Evolutionary conservation across 371 early-diverging fungal species (phyloP).

Genomic region (Mortierella sp.): DNA sequence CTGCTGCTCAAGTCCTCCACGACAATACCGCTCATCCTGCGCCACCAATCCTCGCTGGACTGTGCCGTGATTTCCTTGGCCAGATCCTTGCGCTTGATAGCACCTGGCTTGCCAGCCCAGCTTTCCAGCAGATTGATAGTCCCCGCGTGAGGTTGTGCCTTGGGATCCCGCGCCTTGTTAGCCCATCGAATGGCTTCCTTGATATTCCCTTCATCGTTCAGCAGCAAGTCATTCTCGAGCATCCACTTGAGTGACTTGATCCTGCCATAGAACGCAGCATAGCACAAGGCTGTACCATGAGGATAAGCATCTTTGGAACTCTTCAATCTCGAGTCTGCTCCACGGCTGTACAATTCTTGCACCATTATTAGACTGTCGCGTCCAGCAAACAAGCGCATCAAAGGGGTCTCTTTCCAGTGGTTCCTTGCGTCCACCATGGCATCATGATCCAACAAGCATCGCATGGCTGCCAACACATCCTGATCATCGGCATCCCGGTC

Average conservation of each 20-base stretch:
- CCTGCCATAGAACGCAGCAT: slow-evolving; percentile 44
- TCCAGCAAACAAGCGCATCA: slow-evolving; percentile 35
- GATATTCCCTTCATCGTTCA: slow-evolving; percentile 37
- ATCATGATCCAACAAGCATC: slow-evolving; percentile 36
- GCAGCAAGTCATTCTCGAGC: slow-evolving; percentile 46
- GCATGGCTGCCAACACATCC: slow-evolving; percentile 44
- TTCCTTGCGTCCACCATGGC: slow-evolving; percentile 44
- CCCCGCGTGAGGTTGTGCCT: slow-evolving; percentile 31
- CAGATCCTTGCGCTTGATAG: slow-evolving; percentile 17
- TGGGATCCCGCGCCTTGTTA: too few relatives aligned
- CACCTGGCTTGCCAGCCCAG: slow-evolving; percentile 36
- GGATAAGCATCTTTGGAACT: slow-evolving; percentile 47
- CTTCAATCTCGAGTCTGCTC: slow-evolving; percentile 40
- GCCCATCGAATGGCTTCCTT: slow-evolving; percentile 48
- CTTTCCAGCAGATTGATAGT: slow-evolving; percentile 29
- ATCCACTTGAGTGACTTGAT: slow-evolving; percentile 50
- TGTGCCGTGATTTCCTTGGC: slow-evolving; percentile 20
- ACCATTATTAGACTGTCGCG: slow-evolving; percentile 45
- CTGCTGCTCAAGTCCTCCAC: slow-evolving; percentile 4
- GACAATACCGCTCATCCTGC: slow-evolving; percentile 40
- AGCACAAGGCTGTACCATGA: slow-evolving; percentile 38
- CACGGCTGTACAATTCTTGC: slow-evolving; percentile 44
- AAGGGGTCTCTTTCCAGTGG: slow-evolving; percentile 44
- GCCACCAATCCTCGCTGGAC: slow-evolving; percentile 29
- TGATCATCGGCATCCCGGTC: slow-evolving; percentile 36